Evolutionary conservation across 1,139 yeast species (phyloP), one percentile per base, ranked within the genome.

Genomic region (Zygosaccharomyces pseudobailii): DNA sequence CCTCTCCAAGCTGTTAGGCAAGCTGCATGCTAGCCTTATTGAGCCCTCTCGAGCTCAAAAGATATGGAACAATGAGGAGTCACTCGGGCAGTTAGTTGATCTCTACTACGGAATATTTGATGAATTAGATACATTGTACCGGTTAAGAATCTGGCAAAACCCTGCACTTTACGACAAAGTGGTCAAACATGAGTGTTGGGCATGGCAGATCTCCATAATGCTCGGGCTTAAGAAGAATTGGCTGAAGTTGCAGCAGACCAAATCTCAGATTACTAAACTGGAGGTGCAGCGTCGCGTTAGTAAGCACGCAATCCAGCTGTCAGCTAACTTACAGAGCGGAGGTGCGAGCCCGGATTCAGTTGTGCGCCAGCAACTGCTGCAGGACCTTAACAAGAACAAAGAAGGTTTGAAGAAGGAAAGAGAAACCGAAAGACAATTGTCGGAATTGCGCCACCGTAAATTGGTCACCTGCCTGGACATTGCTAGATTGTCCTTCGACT

Each of bases 141-240:
- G 80, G 57, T 62, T 83, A 25, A 75, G 76, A 17, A 62, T 82
- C 1, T 70, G 82, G 55, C 65, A 69, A 3, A 73, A 73, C 49
- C 62, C 66, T 9, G 40, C 63, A 13, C 55, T 76, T 39, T 68
- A 71, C 52, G 53, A 55, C 28, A 56, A 72, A 53, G 75, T 73
- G 22, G 62, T 67, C 6, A 71, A 73, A 58, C 84, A 82, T 59
- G 87, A 80, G 63, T 70, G 79, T 2, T 68, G 76, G 43, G 79
- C 84, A 0, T 83, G 89, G 88, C 80, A 80, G 63, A 73, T 72
- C 42, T 84, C 80, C 57, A 80, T 84, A 17, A 53, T 82, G 38
- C 61, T 80, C 3, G 81, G 79, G 1, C 63, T 83, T 45, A 76
- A 76, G 57, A 74, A 73, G 47, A 74, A 76, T 20, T 71, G 73